Percentiles rank a stretch among this genome's conserved stretches.
Conservation (phyloP, 2,329 filamentous ascomycete genomes). For the Leptoxyphium fumago region DNA sequence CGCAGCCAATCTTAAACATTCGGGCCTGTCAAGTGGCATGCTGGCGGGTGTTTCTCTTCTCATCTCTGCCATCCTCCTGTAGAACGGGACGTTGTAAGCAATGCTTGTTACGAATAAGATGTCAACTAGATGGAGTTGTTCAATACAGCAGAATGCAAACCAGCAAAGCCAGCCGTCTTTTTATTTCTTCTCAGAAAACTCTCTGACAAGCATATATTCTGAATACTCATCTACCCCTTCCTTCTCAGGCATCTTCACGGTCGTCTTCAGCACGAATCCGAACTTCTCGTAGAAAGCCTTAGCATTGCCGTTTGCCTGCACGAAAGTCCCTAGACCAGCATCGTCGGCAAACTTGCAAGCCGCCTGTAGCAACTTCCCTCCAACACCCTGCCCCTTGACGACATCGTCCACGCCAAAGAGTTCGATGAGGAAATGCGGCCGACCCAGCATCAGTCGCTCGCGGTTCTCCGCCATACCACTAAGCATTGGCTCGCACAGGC, state of each 20-base stretch:
- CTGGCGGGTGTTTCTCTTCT: too few relatives aligned
- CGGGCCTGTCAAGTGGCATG: too few relatives aligned
- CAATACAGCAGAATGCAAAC: too few relatives aligned
- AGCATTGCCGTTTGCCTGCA: slow-evolving; percentile 12
- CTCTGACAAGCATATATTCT: slow-evolving; percentile 9
- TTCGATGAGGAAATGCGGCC: slow-evolving; percentile 7
- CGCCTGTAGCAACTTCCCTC: slow-evolving; percentile 8
- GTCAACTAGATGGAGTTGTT: too few relatives aligned
- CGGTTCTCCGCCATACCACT: slow-evolving; percentile 2
- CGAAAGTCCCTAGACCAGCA: slow-evolving; percentile 7
- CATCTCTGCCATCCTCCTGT: too few relatives aligned
- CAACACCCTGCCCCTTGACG: slow-evolving; percentile 9
- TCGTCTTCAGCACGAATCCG: slow-evolving; percentile 4
- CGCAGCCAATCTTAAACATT: not conserved
- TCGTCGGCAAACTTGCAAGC: slow-evolving; percentile 12
- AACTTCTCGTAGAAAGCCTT: slow-evolving; percentile 4
- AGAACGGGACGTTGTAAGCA: too few relatives aligned
- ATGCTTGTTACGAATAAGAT: too few relatives aligned
- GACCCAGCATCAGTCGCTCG: slow-evolving; percentile 6
- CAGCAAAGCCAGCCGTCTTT: too few relatives aligned
- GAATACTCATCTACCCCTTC: slow-evolving; percentile 2
- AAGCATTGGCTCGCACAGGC: slow-evolving; percentile 4
- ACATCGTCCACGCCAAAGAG: slow-evolving; percentile 13
- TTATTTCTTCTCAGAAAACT: not conserved
- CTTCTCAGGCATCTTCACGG: slow-evolving; percentile 6